Conservation (phyloP, 2,329 filamentous ascomycete genomes). For the Aspergillus persii region DNA sequence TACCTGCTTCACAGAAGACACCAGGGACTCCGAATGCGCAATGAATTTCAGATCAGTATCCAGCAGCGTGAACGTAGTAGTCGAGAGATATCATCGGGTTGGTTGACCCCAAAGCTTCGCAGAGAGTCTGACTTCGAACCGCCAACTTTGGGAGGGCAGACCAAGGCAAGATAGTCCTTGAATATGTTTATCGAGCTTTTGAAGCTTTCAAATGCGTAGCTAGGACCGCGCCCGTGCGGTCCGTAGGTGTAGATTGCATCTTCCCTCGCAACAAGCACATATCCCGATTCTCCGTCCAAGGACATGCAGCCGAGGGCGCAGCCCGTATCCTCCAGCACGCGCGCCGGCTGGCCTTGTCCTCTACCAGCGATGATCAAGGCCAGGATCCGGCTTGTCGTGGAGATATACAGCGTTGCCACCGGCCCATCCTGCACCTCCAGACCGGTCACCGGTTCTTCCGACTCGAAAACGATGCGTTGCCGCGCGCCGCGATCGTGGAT, state of each 20-base stretch:
- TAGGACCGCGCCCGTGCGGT: conserved; percentile 77
- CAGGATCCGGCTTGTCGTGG: conserved; percentile 83
- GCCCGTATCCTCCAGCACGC: conserved; percentile 83
- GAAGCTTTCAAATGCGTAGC: conserved; percentile 85
- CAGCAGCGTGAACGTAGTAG: conserved; percentile 84
- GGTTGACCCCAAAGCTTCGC: conserved; percentile 69
- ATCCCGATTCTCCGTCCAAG: conserved; percentile 72
- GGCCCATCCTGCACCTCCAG: conserved; percentile 69
- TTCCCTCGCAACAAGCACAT: conserved; percentile 87
- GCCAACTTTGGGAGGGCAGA: conserved; percentile 70
- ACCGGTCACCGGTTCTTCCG: conserved; percentile 91
- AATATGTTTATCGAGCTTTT: conserved; percentile 80
- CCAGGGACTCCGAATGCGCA: conserved; percentile 80
- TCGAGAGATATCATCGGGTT: conserved; percentile 75
- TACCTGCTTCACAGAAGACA: conserved; percentile 74
- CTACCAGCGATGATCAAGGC: conserved; percentile 83
- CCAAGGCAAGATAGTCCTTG: conserved; percentile 80
- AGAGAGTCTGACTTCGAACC: conserved; percentile 59
- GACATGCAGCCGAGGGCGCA: conserved; percentile 96
- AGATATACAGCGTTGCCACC: conserved; percentile 80
- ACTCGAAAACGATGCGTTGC: conserved; percentile 93
- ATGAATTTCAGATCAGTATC: conserved; percentile 89
- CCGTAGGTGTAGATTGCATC: conserved; percentile 96
- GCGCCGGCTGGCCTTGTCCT: conserved; percentile 84
- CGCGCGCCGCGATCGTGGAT: conserved; percentile 93